These are phyloP conservation scores for Ramularia endophylla DNA, from an alignment of 2,329 filamentous ascomycete genomes.

Conservation along the genomic window DNA sequence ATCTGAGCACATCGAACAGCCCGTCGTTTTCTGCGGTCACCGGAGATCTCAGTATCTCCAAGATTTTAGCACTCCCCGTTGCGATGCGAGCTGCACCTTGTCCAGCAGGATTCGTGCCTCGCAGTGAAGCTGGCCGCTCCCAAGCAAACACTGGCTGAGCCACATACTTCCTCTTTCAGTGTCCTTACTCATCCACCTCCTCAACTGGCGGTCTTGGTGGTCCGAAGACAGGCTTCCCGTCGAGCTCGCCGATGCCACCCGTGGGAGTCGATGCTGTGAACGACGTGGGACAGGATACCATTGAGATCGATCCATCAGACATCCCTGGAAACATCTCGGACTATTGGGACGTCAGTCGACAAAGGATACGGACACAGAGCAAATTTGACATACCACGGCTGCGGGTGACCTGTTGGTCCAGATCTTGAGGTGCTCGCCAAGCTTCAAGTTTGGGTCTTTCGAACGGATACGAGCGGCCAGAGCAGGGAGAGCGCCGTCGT, in stretches of 20 bases:
- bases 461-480: conserved; percentile 3
- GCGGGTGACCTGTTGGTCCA: conserved; percentile 9
- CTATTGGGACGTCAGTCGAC: background rate
- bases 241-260: conserved; percentile 7
- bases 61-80: no score
- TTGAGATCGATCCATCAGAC: background rate
- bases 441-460: conserved; percentile 5
- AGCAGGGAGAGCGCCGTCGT: background rate
- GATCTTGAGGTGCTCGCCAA: conserved; percentile 2
- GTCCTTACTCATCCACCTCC: no score
- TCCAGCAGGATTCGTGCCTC: no score
- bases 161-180: no score
- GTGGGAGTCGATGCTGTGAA: background rate
- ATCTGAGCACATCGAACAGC: no score
- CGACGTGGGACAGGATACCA: background rate
- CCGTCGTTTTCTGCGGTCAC: no score
- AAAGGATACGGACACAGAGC: no score
- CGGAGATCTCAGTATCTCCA: no score
- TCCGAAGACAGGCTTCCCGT: conserved; percentile 12
- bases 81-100: no score
- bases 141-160: no score
- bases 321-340: background rate
- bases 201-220: conserved; percentile 4
- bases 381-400: conserved; percentile 5
- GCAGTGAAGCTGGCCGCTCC: no score